Conservation (phyloP, 2,329 filamentous ascomycete species). For the Blastomyces silverae region DNA sequence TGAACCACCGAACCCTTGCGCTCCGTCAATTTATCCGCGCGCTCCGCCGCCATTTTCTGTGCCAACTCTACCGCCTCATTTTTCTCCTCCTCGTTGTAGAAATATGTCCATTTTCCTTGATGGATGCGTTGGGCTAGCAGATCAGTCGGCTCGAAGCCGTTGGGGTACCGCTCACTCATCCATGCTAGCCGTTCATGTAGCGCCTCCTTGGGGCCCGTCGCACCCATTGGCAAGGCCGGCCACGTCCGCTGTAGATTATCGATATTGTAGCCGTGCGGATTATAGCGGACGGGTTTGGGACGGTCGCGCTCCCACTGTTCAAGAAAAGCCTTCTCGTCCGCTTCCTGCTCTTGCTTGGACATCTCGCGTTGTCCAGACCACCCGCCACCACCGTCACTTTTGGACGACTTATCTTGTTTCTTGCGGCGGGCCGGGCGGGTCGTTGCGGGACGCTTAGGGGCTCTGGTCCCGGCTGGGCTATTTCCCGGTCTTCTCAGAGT, state of each 20-base stretch:
- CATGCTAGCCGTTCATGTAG: slow-evolving; percentile 33
- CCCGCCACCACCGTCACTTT: neutral
- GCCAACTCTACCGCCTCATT: slow-evolving; percentile 32
- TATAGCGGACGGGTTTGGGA: slow-evolving; percentile 32
- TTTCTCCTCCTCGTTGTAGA: slow-evolving; percentile 35
- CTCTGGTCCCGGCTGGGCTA: no score
- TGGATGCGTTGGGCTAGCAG: slow-evolving; percentile 36
- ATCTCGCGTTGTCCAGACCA: slow-evolving; percentile 10
- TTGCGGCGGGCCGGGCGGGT: slow-evolving; percentile 7
- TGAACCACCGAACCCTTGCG: slow-evolving; percentile 35
- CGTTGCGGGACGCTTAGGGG: neutral
- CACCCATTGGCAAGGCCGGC: slow-evolving; percentile 35
- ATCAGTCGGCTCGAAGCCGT: slow-evolving; percentile 33
- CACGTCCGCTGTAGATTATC: slow-evolving; percentile 34
- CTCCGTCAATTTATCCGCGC: slow-evolving; percentile 33
- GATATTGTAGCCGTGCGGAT: slow-evolving; percentile 30
- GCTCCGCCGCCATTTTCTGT: slow-evolving; percentile 31
- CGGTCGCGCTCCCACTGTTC: slow-evolving; percentile 30
- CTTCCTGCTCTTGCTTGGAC: slow-evolving; percentile 16
- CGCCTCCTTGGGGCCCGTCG: slow-evolving; percentile 25
- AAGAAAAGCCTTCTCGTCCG: slow-evolving; percentile 29
- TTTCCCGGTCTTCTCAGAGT: slow-evolving; percentile 20
- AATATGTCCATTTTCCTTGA: slow-evolving; percentile 35
- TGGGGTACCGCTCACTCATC: slow-evolving; percentile 32
- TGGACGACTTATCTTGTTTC: slow-evolving; percentile 20